Conservation (phyloP, 345 rosid species). For the Bruguiera parviflora region DNA sequence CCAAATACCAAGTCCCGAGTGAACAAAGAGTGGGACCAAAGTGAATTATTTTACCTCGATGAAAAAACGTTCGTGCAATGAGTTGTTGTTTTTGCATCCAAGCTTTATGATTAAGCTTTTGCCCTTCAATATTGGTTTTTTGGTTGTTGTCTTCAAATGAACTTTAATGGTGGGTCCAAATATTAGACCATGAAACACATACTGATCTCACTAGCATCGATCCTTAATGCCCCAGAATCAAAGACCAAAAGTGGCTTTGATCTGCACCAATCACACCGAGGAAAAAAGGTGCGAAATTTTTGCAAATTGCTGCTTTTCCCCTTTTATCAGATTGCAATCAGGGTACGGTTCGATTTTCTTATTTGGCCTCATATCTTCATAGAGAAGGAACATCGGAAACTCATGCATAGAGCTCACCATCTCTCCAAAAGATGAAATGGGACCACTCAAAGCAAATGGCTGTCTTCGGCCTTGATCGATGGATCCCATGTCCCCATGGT, state of each 20-base stretch:
- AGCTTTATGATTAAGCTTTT: background rate
- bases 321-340: background rate
- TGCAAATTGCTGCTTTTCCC: background rate
- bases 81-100: background rate
- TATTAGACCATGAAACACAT: background rate
- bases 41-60: background rate
- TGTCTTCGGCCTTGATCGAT: conserved; percentile 5
- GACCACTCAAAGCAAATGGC: background rate
- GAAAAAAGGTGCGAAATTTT: background rate
- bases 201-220: conserved; percentile 1
- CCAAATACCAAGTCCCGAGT: background rate
- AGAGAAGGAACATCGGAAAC: conserved; percentile 16
- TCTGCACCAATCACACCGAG: background rate
- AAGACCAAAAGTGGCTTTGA: background rate
- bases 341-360: background rate
- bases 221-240: background rate
- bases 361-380: conserved; percentile 1
- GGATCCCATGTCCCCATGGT: background rate
- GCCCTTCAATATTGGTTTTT: conserved; percentile 1
- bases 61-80: background rate
- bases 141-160: background rate
- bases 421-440: background rate
- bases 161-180: background rate
- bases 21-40: no score
- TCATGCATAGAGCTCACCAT: conserved; percentile 1